A percentile compares a stretch with the other conserved stretches of the same genome.
Conservation (phyloP, 2,329 filamentous ascomycete species). For the Fonsecaea pugnacius region DNA sequence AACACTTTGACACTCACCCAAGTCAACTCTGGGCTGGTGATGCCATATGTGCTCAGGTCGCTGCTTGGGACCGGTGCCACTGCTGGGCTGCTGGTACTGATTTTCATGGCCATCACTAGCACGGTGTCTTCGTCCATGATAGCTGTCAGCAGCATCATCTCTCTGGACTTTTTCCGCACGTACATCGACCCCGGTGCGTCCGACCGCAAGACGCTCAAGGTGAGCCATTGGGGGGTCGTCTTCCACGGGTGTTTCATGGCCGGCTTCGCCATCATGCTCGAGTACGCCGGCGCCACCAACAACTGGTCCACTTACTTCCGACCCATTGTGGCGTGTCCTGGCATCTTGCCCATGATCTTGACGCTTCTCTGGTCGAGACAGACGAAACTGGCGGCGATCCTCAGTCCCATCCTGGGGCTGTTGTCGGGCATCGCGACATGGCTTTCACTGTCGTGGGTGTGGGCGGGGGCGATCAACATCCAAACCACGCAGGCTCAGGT, state of each 20-base stretch:
- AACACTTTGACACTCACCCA: constrained; percentile 47
- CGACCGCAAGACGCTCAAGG: constrained; percentile 49
- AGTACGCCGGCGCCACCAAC: constrained; percentile 56
- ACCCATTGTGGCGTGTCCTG: constrained; percentile 49
- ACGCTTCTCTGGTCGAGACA: constrained; percentile 44
- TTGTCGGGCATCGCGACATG: constrained; percentile 34
- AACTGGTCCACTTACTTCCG: constrained; percentile 53
- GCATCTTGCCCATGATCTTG: constrained; percentile 51
- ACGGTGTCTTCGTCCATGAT: constrained; percentile 58
- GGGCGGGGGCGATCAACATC: constrained; percentile 45
- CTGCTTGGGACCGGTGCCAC: constrained; percentile 51
- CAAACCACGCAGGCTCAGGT: constrained; percentile 47
- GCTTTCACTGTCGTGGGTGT: constrained; percentile 48
- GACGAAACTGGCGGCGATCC: constrained; percentile 51
- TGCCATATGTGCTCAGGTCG: constrained; percentile 53
- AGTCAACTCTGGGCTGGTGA: constrained; percentile 52
- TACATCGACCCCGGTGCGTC: constrained; percentile 55
- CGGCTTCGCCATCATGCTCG: constrained; percentile 52
- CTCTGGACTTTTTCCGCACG: constrained; percentile 57
- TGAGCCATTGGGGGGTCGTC: constrained; percentile 55
- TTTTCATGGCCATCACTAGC: constrained; percentile 59
- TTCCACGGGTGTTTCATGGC: constrained; percentile 56
- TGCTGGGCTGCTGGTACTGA: constrained; percentile 52
- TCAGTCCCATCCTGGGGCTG: constrained; percentile 36
- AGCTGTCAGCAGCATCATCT: constrained; percentile 57